Conservation (phyloP, 2,329 filamentous ascomycete genomes). For the Elsinoe perseae region DNA sequence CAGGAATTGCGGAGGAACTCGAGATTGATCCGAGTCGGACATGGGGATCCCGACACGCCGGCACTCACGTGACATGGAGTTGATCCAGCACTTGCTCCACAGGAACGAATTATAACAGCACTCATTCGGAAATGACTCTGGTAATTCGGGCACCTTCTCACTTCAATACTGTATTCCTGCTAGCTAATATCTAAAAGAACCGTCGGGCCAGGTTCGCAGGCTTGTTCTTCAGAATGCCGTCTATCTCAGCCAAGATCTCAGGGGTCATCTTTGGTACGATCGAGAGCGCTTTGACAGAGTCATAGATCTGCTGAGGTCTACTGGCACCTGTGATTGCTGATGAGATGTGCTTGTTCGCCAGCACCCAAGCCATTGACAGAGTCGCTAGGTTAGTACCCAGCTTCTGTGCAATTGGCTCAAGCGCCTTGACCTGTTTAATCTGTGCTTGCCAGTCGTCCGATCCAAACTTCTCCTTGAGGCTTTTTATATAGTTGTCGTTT, state of each 20-base stretch:
- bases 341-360: slow-evolving; percentile 29
- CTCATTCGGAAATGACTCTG: too few species aligned
- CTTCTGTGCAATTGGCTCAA: slow-evolving; percentile 53
- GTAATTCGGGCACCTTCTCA: too few species aligned
- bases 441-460: slow-evolving; percentile 17
- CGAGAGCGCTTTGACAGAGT: slow-evolving; percentile 38
- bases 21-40: slow-evolving; percentile 1
- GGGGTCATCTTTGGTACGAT: slow-evolving; percentile 37
- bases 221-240: slow-evolving; percentile 29
- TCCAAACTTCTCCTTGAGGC: slow-evolving; percentile 49
- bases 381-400: slow-evolving; percentile 50
- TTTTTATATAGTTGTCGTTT: slow-evolving; percentile 50
- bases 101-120: too few species aligned
- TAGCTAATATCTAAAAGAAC: slow-evolving; percentile 17
- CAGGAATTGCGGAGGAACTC: too few species aligned
- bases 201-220: slow-evolving; percentile 21
- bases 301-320: slow-evolving; percentile 34
- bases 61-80: neutral
- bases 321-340: slow-evolving; percentile 28
- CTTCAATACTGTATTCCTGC: too few species aligned
- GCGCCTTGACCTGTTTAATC: slow-evolving; percentile 43
- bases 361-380: slow-evolving; percentile 32
- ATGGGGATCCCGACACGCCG: too few species aligned
- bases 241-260: slow-evolving; percentile 39
- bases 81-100: neutral